phyloP scores from a whole-genome alignment of 495 filamentous ascomycete genomes.

The Neurospora africana region DNA sequence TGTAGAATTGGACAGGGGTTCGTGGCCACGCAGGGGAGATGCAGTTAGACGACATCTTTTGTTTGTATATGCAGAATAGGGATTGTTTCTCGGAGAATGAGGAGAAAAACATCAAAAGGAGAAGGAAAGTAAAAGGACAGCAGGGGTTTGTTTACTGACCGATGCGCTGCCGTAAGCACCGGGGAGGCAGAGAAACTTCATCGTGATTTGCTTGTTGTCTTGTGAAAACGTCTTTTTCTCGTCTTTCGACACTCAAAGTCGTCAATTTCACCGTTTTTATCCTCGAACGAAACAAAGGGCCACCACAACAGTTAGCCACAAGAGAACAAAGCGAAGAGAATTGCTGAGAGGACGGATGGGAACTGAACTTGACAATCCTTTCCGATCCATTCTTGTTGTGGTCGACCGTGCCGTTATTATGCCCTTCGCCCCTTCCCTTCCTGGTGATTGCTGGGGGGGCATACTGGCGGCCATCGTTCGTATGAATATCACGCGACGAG shows the following conservation, averaged over 20 bases:
- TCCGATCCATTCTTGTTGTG: neutral
- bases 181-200: slow-evolving; percentile 22
- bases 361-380: neutral
- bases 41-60: neutral
- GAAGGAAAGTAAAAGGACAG: neutral
- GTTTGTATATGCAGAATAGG: neutral
- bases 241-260: neutral
- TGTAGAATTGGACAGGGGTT: neutral
- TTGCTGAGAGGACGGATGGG: neutral
- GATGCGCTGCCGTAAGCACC: slow-evolving; percentile 35
- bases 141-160: slow-evolving; percentile 10
- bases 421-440: neutral
- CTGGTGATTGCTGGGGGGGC: neutral
- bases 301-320: neutral
- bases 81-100: neutral
- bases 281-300: neutral
- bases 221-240: neutral
- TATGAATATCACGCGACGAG: neutral
- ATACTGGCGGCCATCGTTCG: neutral
- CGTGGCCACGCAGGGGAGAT: neutral
- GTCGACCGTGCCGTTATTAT: neutral
- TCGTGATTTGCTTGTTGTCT: slow-evolving; percentile 1
- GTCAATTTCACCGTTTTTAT: neutral
- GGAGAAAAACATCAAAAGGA: neutral
- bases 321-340: neutral